Conservation (phyloP, 805 yeast genomes). For the Candida nitratophila region DNA sequence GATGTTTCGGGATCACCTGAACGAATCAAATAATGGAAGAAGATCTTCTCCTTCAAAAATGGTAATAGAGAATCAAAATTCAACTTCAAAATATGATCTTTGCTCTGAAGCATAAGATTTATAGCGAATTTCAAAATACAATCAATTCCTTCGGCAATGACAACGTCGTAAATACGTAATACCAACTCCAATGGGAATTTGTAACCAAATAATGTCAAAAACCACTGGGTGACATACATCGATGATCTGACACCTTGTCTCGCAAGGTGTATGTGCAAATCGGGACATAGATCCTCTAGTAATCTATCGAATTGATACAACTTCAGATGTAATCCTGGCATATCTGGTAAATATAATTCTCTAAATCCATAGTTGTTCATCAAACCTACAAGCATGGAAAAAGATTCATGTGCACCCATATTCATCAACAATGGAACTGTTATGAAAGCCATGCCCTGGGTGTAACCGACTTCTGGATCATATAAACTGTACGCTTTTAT, state of each 20-base stretch:
- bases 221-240: constrained; percentile 99
- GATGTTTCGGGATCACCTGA: constrained; percentile 5
- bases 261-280: constrained; percentile 63
- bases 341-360: constrained; percentile 72
- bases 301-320: constrained; percentile 88
- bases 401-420: constrained; percentile 78
- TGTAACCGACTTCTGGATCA: constrained; percentile 93
- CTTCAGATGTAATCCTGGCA: constrained; percentile 86
- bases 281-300: constrained; percentile 70
- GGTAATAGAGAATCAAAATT: constrained; percentile 72
- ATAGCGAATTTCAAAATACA: constrained; percentile 79
- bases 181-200: constrained; percentile 90
- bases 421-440: constrained; percentile 79
- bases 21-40: constrained; percentile 46
- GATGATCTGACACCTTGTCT: constrained; percentile 86
- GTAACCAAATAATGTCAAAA: constrained; percentile 89
- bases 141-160: constrained; percentile 88
- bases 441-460: constrained; percentile 96
- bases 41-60: constrained; percentile 73
- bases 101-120: constrained; percentile 68
- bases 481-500: constrained; percentile 78
- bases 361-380: constrained; percentile 85
- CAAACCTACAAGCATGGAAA: constrained; percentile 68
- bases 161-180: constrained; percentile 76
- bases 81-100: constrained; percentile 47